Conservation (phyloP, 495 filamentous ascomycete genomes). For the Penicillium dipodomyicola region DNA sequence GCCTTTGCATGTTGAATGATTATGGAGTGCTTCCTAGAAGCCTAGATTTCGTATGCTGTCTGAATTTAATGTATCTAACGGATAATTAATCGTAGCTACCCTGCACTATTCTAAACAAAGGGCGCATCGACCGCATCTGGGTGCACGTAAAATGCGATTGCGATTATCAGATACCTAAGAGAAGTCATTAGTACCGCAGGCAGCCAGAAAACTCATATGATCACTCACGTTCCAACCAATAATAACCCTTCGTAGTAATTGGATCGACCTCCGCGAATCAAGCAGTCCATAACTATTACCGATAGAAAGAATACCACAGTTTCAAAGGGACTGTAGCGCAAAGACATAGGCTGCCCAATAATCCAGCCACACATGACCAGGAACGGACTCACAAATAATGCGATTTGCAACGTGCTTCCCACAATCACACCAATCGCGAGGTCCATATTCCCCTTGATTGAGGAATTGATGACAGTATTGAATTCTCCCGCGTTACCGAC, state of each 20-base stretch:
- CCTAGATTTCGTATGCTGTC: neutral
- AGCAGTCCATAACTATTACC: slow-evolving; percentile 31
- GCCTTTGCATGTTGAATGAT: neutral
- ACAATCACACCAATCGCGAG: slow-evolving; percentile 28
- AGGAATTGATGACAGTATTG: slow-evolving; percentile 21
- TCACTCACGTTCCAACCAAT: slow-evolving; percentile 26
- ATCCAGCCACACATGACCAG: slow-evolving; percentile 43
- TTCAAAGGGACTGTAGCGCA: slow-evolving; percentile 39
- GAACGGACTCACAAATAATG: slow-evolving; percentile 42
- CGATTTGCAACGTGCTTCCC: slow-evolving; percentile 31
- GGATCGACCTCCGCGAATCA: slow-evolving; percentile 61
- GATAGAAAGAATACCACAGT: slow-evolving; percentile 30
- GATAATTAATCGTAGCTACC: neutral
- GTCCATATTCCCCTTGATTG: slow-evolving; percentile 29
- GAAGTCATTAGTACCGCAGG: neutral
- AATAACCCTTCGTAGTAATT: slow-evolving; percentile 53
- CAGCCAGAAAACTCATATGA: too few relatives aligned
- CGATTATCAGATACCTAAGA: slow-evolving; percentile 68
- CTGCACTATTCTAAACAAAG: neutral
- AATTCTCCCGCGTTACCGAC: slow-evolving; percentile 29
- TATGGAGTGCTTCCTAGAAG: neutral
- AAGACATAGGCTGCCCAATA: slow-evolving; percentile 36
- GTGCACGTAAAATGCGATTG: slow-evolving; percentile 74
- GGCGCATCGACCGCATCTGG: slow-evolving; percentile 45
- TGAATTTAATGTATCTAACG: neutral